Evolutionary conservation across 345 rosid species (phyloP), one percentile per base, ranked within the genome.

Genomic region (Linum lewisii): DNA sequence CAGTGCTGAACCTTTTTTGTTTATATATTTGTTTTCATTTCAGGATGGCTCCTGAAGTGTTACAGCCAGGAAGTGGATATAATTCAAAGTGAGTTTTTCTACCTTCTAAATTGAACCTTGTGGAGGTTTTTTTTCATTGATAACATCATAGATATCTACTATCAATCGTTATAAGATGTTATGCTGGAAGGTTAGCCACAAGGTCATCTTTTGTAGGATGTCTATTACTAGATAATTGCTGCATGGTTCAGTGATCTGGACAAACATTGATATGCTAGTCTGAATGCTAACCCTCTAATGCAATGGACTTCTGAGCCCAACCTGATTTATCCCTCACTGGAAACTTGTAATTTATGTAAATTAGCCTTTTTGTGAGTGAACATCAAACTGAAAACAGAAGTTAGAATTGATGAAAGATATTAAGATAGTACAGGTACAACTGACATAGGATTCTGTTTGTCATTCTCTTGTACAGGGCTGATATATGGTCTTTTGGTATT

Each of bases 41-140:
- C 81, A 94, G 99, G 99, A 94, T 90, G 96, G 99, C 99, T 47
- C 99, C 97, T 0, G 99, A 94, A 77, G 99, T 94, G 32, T 74
- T 94, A 76, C 99, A 94, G 84, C 97, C 92, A 21, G 96, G 93
- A 69, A 83, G 88, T 71, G 97, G 99, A 78, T 94, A 94, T 69
- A 83, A 94, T 81, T 90, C 90, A 68, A 94, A 90, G 99, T 93
- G 66, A 78, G 99, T 78, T 45, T 50, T 60, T n/a, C 37, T 53
- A 57, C 3, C 21, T 59, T 47, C 9, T 54, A 18, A 24, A 51
- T 2, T 42, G 47, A 4, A 42, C 47, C 47, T 42, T 7, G 2
- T 42, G 13, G 2, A 42, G 47, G 0, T 42, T 1, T 11, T 42
- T 42, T 3, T 0, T 26, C 6, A 26, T 6, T 38, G 45, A 38